Evolutionary conservation across 768 basidiomycete genomes (phyloP), one percentile per base, ranked within the genome.

Genomic region (Filobasidium floriforme): DNA sequence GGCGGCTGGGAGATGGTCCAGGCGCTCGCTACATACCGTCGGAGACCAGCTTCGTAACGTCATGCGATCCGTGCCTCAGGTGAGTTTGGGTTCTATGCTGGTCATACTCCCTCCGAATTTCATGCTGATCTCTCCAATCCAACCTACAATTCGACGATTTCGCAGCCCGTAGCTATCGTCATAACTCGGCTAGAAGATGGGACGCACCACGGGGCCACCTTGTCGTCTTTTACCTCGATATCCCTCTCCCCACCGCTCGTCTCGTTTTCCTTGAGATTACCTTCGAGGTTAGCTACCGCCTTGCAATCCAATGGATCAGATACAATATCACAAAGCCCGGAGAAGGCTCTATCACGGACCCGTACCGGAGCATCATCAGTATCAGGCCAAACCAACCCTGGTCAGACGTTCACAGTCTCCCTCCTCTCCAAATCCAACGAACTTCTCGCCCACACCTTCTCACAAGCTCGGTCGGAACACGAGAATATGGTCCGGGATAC

Each of bases 191-290:
- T 88, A 81, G 85, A 69, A 7, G 70, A 65, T 11, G 60, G 60
- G 14, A n/a, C 37, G 15, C 90, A 84, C 73, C 92, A 96, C 77
- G 92, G 93, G 70, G 91, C 92, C 24, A 97, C 93, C 0, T 82
- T 98, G 40, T 93, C 93, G 10, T 94, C 92, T 0, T 92, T 98
- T 76, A 86, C 90, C 24, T 92, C 91, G 32, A 86, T 97, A 73
- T 86, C 93, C 1, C 85, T 98, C 82, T 85, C 91, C 70, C 93
- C 93, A 1, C 91, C 92, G 0, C 84, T 96, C 65, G 84, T 98
- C 73, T 84, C 90, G 0, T 98, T 97, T 77, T 88, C 92, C 19
- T 83, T 98, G 22, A 88, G 91, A 41, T 82, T 91, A 19, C 93
- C 93, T 4, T 94, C 92, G 0, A 83, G 91, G 3, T 89, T 94